These are phyloP conservation scores for Pneumocystis carinii DNA, from an alignment of 1,139 yeast genomes.

Conservation along the genomic window DNA sequence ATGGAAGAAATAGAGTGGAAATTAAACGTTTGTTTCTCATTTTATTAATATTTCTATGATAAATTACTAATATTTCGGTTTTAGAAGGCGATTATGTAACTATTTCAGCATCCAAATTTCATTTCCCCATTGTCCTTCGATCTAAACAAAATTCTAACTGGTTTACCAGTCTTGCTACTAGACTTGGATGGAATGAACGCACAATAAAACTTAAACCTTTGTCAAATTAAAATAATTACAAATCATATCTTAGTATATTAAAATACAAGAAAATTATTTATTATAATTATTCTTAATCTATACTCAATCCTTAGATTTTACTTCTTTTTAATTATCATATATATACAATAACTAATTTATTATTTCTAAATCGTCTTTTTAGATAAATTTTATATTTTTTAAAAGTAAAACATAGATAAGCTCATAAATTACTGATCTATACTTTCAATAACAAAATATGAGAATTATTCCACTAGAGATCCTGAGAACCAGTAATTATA, in stretches of 20 bases:
- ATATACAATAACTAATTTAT: too few relatives aligned
- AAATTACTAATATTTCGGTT: not conserved
- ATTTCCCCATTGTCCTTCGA: constrained; percentile 55
- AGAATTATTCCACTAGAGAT: not conserved
- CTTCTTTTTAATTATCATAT: not conserved
- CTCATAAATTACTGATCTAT: not conserved
- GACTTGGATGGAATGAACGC: constrained; percentile 43
- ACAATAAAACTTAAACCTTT: constrained; percentile 10
- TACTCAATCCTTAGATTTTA: not conserved
- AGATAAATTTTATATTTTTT: not conserved
- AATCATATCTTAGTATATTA: not conserved
- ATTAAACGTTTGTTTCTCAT: constrained; percentile 23
- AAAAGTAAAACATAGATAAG: not conserved
- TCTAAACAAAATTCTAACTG: constrained; percentile 31
- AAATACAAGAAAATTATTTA: not conserved
- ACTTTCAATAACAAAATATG: not conserved
- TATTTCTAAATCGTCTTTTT: not conserved
- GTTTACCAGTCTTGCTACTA: constrained; percentile 35
- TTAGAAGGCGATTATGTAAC: constrained; percentile 50
- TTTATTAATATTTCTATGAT: not conserved
- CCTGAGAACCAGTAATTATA: not conserved
- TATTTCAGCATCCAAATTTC: constrained; percentile 55
- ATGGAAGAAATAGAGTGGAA: constrained; percentile 61
- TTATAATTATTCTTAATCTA: too few relatives aligned
- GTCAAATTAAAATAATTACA: not conserved